Evolutionary conservation across 192 early-diverging fungal genomes (phyloP).

Genomic region (Coemansia interrupta): DNA sequence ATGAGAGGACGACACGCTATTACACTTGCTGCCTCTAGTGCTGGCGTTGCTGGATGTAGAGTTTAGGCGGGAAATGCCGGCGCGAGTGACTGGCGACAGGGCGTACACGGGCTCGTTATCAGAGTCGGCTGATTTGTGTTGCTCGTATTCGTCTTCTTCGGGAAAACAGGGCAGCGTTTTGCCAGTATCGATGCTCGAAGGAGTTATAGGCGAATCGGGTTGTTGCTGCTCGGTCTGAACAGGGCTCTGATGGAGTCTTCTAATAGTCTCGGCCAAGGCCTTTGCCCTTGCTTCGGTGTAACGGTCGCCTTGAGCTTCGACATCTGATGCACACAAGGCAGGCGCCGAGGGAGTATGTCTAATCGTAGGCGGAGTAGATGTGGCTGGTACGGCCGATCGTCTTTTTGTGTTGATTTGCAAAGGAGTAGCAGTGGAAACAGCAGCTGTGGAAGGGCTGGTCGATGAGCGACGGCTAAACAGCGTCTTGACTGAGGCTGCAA

Average conservation of each 20-base stretch:
- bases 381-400: conserved; percentile 5
- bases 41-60: conserved; percentile 4
- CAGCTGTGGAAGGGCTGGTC: not conserved
- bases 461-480: conserved; percentile 25
- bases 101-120: conserved; percentile 8
- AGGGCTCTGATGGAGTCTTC: conserved; percentile 25
- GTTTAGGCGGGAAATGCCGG: conserved; percentile 18
- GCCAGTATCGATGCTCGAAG: conserved; percentile 40
- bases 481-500: conserved; percentile 37
- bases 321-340: conserved; percentile 1
- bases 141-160: conserved; percentile 33
- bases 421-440: too few species aligned
- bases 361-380: not conserved
- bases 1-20: conserved; percentile 19
- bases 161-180: conserved; percentile 40
- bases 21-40: not conserved
- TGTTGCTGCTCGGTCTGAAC: conserved; percentile 7
- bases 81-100: conserved; percentile 5
- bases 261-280: conserved; percentile 35
- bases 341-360: conserved; percentile 8
- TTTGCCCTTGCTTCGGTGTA: conserved; percentile 33
- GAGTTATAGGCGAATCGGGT: conserved; percentile 21
- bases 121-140: not conserved
- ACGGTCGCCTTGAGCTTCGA: conserved; percentile 9
- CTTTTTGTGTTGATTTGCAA: conserved; percentile 10